A percentile compares a stretch with the other conserved stretches of the same genome.
phyloP scores from a whole-genome alignment of 805 yeast species.

The Pichia kluyveri region DNA sequence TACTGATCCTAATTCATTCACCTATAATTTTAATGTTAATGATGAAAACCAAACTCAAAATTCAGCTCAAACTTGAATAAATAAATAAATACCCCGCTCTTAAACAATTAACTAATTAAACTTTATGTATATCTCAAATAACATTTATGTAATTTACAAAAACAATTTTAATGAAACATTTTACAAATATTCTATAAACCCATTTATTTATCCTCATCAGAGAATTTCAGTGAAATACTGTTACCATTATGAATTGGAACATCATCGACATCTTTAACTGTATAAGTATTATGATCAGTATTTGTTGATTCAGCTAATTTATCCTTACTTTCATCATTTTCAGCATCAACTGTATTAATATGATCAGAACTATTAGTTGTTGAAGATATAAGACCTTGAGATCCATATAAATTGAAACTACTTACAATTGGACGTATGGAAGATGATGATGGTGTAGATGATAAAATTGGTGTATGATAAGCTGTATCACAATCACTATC shows the following conservation, averaged over 20 bases:
- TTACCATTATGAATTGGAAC: slow-evolving; percentile 8
- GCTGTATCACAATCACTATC: slow-evolving; percentile 17
- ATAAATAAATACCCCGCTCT: no score
- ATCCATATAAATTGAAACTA: slow-evolving; percentile 11
- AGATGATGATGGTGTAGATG: slow-evolving; percentile 9
- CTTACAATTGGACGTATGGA: slow-evolving; percentile 10
- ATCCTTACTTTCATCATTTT: background rate
- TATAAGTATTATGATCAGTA: background rate
- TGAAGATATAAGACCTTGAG: slow-evolving; percentile 6
- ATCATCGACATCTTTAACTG: slow-evolving; percentile 1
- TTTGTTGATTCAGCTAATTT: background rate
- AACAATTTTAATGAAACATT: background rate
- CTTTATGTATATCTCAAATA: no score
- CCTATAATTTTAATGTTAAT: slow-evolving; percentile 3
- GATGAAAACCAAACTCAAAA: background rate
- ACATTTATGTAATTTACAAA: no score
- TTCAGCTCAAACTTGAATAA: no score
- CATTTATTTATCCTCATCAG: slow-evolving; percentile 2
- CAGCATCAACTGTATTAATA: background rate
- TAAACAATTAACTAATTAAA: no score
- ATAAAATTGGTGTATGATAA: slow-evolving; percentile 20
- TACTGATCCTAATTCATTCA: slow-evolving; percentile 29
- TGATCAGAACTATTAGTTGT: background rate
- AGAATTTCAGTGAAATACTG: slow-evolving; percentile 8
- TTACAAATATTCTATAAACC: background rate